Base-by-base conservation (phyloP, 805 yeast genomes). In the Candida patagonica region DNA sequence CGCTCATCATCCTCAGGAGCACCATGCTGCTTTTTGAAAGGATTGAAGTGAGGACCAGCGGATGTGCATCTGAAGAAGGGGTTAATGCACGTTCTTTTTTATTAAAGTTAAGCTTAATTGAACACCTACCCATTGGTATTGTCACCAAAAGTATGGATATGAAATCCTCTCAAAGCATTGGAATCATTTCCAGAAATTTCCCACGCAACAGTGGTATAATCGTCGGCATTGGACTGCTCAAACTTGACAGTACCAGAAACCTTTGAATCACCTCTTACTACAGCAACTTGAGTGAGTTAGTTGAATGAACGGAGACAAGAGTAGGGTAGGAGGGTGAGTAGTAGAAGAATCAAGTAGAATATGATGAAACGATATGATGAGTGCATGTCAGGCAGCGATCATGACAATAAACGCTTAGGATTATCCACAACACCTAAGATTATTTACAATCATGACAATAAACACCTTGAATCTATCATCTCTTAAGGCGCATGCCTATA, bases 11-110 rank as follows among this genome's bases (percentile, higher is more conserved):
- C 94, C 55, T 75, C 76, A 66, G 95, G 95, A 42, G 88, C 87
- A 70, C 96, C 96, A 63, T 87, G 96, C 51, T 75, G 75, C 72
- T 82, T 81, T 48, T 74, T 71, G 63, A 83, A 83, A 51, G 96
- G 96, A 74, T 88, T 80, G 78, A 85, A 88, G 70, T 88, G 96
- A 45, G 95, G 95, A 61, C 96, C 96, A 41, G 96, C 96, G 51
- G 96, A 84, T 45, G 95, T 89, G 71, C 98, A 92, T 52, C 41
- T 38, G 10, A 17, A 23, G 19, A 15, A 20, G 12, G 13, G 6
- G 26, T 34, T 30, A 19, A 26, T 8, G 9, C 36, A 32, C 13
- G 7, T n/a, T n/a, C n/a, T n/a, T n/a, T n/a, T n/a, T n/a, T n/a
- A n/a, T n/a, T n/a, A 4, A 19, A 36, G 13, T 5, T 8, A 12